Evolutionary conservation across 1,284 basidiomycete species (phyloP), one percentile per base, ranked within the genome.

Genomic region (Amylostereum areolatum): DNA sequence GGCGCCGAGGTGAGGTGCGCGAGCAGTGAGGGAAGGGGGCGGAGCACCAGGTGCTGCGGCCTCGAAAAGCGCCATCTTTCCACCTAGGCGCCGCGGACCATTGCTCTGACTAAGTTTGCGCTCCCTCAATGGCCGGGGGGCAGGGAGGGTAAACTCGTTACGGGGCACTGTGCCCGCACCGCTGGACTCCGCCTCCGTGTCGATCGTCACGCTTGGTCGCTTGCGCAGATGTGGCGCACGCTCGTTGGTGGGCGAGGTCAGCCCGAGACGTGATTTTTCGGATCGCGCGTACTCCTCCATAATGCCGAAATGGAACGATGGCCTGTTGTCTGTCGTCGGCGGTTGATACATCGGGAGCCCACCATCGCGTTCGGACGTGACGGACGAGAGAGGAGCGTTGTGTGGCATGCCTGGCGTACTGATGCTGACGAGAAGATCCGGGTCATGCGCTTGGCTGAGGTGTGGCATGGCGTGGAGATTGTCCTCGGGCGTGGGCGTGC

Each of bases 61-160:
- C 64, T 98, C 96, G 62, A 99, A 98, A n/a, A 97, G 69, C 0
- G 93, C 95, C 60, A 98, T 80, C 69, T 97, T 98, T n/a, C n/a
- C n/a, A n/a, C 86, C 83, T 48, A 86, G 87, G 18, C 85, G 79
- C 6, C 80, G 81, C n/a, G n/a, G n/a, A 0, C 84, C 76, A 52
- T 82, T 84, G 55, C 84, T 89, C 61, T 92, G 85, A 55, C 89
- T 91, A 46, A 94, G 74, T 61, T 92, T 94, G 48, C 92, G 83
- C 51, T 90, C 85, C 30, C 90, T 79, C 11, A 79, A 63, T n/a
- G 74, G 61, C 49, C 58, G 65, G 62, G 59, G 73, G 8, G 51
- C 45, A 66, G 60, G 64, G 49, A 57, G 61, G 59, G 3, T 52
- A 49, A 51, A 61, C 56, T 49, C 57, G 40, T 52, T 34, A n/a